phyloP scores from a whole-genome alignment of 2,329 filamentous ascomycete species.

The Ophiostoma piceae region DNA sequence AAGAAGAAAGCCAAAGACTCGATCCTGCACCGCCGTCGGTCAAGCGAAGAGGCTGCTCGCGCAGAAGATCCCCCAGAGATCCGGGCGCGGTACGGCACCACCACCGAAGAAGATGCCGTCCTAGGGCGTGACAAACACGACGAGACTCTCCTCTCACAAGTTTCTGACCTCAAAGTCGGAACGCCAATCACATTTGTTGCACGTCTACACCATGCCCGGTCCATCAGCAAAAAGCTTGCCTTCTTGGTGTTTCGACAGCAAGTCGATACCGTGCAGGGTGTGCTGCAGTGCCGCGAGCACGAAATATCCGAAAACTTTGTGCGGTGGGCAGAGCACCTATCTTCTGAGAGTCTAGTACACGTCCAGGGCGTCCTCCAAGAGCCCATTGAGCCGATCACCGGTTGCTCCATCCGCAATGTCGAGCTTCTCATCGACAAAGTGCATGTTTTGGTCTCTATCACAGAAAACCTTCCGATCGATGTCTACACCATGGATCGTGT shows the following conservation, averaged over 20 bases:
- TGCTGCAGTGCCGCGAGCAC: slow-evolving; percentile 54
- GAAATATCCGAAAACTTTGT: slow-evolving; percentile 68
- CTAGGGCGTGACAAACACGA: slow-evolving; percentile 26
- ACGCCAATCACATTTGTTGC: slow-evolving; percentile 62
- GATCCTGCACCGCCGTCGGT: slow-evolving; percentile 33
- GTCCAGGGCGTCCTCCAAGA: slow-evolving; percentile 68
- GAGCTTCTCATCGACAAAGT: slow-evolving; percentile 64
- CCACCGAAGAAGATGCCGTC: slow-evolving; percentile 26
- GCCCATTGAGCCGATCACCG: slow-evolving; percentile 68
- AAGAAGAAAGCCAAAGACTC: slow-evolving; percentile 34
- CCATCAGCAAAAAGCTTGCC: slow-evolving; percentile 74
- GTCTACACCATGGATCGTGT: slow-evolving; percentile 45
- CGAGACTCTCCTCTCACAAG: slow-evolving; percentile 26
- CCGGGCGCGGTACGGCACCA: slow-evolving; percentile 32
- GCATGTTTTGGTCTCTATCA: slow-evolving; percentile 47
- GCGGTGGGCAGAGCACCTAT: slow-evolving; percentile 79
- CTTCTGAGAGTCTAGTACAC: slow-evolving; percentile 70
- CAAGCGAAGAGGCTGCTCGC: slow-evolving; percentile 35
- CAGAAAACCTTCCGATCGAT: slow-evolving; percentile 46
- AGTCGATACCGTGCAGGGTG: slow-evolving; percentile 76
- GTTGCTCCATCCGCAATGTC: slow-evolving; percentile 67
- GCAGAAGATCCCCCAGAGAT: slow-evolving; percentile 32
- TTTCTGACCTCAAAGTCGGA: slow-evolving; percentile 38
- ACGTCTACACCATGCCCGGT: slow-evolving; percentile 71
- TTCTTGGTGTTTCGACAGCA: slow-evolving; percentile 85